Base-by-base conservation (phyloP, 2,329 filamentous ascomycete species). In the Epichloe brachyelytri region DNA sequence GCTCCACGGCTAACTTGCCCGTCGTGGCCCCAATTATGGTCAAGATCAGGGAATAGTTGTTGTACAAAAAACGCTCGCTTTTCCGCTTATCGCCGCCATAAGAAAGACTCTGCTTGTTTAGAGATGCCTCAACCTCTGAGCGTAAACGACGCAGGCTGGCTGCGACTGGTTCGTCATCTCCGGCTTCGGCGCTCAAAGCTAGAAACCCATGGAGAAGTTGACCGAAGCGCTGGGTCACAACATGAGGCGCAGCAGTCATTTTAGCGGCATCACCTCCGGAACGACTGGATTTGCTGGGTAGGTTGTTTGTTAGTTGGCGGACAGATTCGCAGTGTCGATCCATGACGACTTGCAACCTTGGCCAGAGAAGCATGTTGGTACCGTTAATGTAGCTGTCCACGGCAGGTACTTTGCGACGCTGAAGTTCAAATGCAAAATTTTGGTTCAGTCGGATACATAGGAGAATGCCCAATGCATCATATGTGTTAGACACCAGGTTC, bases 311-410 rank as follows among this genome's bases (percentile, higher is more conserved):
- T 62, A 74, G 75, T 64, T 63, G 77, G 48, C 85, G 85, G 37
- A 98, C 77, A 1, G 88, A 94, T 50, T 95, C 89, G 69, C 86
- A 89, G 64, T 98, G 93, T 51, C 84, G 78, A 64, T 95, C 90
- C 82, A 98, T 95, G 59, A 95, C 83, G 51, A 88, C 80, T 67
- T 98, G 94, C 60, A 98, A 86, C 26, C 91, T 84, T 7, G 93
- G 93, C 93, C 93, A 98, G 5, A 98, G 79, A 3, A 93, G 79
- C 88, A 98, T 98, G 62, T 86, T 90, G 5, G 88, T 95, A 44
- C 82, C 90, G 65, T 98, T 98, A 63, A 96, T 84, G 64, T 98
- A 98, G 39, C 81, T 78, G 62, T 98, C 93, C 2, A 88, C 83
- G 5, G 88, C 84, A 0, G 93, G 93, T 1, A 97, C 82, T 63